Conservation (phyloP, 2,329 filamentous ascomycete genomes). For the Pseudomassariella vexata region DNA sequence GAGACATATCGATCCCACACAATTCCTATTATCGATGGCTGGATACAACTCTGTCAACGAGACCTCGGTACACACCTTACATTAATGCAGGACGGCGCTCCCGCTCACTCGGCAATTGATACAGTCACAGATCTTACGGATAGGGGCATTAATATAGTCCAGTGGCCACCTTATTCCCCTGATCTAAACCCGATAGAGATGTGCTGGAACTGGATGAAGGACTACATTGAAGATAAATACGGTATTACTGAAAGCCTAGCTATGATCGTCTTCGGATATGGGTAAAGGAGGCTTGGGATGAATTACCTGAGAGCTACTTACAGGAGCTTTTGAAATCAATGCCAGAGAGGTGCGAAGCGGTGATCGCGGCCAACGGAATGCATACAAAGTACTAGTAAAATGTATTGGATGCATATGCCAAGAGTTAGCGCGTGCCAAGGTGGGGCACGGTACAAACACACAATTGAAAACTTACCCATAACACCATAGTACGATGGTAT, state of each 20-base stretch:
- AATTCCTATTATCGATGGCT: background rate
- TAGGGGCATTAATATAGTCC: background rate
- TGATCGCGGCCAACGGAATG: background rate
- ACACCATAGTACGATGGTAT: no score
- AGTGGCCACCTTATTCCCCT: conserved; percentile 1
- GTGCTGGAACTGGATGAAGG: conserved; percentile 2
- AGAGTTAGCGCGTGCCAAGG: no score
- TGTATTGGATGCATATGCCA: no score
- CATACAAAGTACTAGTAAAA: no score
- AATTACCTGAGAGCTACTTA: background rate
- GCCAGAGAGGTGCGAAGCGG: conserved; percentile 1
- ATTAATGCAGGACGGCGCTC: background rate
- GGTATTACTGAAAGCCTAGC: background rate
- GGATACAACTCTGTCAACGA: background rate
- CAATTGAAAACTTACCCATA: no score
- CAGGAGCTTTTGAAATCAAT: conserved; percentile 1
- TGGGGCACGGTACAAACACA: no score
- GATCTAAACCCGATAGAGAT: conserved; percentile 3
- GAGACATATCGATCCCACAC: background rate
- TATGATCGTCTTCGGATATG: background rate
- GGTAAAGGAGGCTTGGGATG: conserved; percentile 1
- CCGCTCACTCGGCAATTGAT: background rate
- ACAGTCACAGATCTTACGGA: background rate
- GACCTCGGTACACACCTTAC: background rate
- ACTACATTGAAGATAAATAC: conserved; percentile 2